A percentile compares a stretch with the other conserved stretches of the same genome.
These are phyloP conservation scores for Pachyrhizus erosus DNA, from an alignment of 306 rosid genomes.

Conservation along the genomic window DNA sequence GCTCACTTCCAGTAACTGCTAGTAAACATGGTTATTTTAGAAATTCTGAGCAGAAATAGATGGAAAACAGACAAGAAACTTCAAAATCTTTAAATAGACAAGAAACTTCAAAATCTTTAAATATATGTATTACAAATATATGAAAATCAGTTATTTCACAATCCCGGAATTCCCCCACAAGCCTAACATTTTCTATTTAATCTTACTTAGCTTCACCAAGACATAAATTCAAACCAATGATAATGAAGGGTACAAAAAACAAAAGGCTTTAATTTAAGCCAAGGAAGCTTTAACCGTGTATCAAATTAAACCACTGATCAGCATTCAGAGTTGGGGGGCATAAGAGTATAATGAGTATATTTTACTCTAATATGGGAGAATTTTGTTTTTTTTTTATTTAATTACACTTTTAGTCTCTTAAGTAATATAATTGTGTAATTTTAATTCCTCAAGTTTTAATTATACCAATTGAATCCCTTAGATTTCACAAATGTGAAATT, in stretches of 20 bases:
- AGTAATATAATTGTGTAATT: no score
- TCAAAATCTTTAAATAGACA: neutral
- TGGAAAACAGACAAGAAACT: slow-evolving; percentile 10
- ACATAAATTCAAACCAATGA: slow-evolving; percentile 16
- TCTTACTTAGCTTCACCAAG: neutral
- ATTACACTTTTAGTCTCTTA: no score
- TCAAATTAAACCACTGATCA: neutral
- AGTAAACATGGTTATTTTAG: neutral
- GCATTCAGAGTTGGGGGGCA: neutral
- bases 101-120: slow-evolving; percentile 10
- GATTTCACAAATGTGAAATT: no score
- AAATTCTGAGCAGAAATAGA: slow-evolving; percentile 16
- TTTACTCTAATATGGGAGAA: no score
- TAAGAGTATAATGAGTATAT: no score
- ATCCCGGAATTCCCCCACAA: neutral
- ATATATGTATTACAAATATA: neutral
- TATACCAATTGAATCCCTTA: no score
- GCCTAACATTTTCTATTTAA: slow-evolving; percentile 9
- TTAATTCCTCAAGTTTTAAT: no score
- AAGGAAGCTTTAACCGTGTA: slow-evolving; percentile 15
- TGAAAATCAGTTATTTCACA: slow-evolving; percentile 9
- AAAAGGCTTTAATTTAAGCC: neutral
- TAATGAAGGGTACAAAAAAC: neutral
- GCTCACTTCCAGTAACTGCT: slow-evolving; percentile 6
- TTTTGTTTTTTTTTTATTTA: neutral